These are phyloP conservation scores for Solanum phureja DNA, from an alignment of 257 asterid genomes.

Conservation along the genomic window DNA sequence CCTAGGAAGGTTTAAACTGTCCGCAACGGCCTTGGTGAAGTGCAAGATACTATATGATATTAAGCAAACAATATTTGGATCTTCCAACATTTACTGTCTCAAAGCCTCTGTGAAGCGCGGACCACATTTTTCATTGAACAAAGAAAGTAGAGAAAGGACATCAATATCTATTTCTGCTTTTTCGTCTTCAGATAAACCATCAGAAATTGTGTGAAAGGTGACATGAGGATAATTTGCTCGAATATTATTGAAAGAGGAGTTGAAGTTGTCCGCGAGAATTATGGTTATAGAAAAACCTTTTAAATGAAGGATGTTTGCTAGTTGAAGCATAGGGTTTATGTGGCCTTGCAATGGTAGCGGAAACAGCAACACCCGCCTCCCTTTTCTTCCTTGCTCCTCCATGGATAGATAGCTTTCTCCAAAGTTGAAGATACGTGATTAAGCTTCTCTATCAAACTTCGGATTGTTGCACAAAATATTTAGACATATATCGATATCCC, in stretches of 20 bases:
- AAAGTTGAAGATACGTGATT: not conserved
- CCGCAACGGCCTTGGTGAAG: too few relatives aligned
- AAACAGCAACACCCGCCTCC: conserved; percentile 3
- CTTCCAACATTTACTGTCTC: not conserved
- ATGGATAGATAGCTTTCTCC: not conserved
- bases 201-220: too few relatives aligned
- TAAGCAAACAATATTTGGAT: too few relatives aligned
- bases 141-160: not conserved
- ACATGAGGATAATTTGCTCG: too few relatives aligned
- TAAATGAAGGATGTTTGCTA: conserved; percentile 5
- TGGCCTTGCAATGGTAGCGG: conserved; percentile 11
- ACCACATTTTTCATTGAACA: not conserved
- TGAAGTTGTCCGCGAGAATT: not conserved
- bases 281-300: conserved; percentile 8
- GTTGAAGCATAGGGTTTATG: conserved; percentile 12
- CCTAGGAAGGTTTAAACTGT: too few relatives aligned
- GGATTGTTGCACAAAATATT: too few relatives aligned
- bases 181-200: not conserved
- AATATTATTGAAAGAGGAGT: not conserved
- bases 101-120: not conserved
- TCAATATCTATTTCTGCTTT: not conserved
- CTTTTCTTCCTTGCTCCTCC: not conserved
- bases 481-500: not conserved
- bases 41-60: too few relatives aligned
- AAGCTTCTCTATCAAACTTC: not conserved